Evolutionary conservation across 1,139 yeast species (phyloP), one percentile per base, ranked within the genome.

Genomic region (Geotrichum restrictum): DNA sequence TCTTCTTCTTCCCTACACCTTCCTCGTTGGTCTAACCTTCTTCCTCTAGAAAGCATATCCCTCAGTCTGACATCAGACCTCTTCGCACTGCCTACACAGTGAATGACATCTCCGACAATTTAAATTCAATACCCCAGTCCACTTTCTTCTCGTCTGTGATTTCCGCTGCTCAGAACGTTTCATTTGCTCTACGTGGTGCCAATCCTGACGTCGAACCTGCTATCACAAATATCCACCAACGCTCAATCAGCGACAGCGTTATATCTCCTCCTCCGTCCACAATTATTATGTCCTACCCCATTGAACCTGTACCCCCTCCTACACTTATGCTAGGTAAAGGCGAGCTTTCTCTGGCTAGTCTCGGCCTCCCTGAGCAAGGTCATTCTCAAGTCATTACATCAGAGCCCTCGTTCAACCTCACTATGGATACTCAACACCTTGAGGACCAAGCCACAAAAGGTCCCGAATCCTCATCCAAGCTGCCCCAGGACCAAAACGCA

Each of bases 271-370:
- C 32, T 3, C 27, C 45, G 18, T 16, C 45, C 16, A n/a, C n/a
- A n/a, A n/a, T n/a, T n/a, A n/a, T 13, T n/a, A 3, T 14, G 21
- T 13, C 21, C 29, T 31, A 18, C 11, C 34, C 33, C 7, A 21
- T 10, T 10, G 45, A 48, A 6, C 36, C 21, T 19, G 21, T 16
- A 3, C 21, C 24, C 18, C 8, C 51, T 10, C 11, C 31, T 10
- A 21, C 37, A 16, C 33, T 46, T 13, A 50, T 36, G 37, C 16
- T 49, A 39, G 53, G 53, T n/a, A 21, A 49, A 33, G 53, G 53
- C 8, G 53, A 49, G 7, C 49, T 49, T n/a, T 49, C 53, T 8
- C 32, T 49, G 16, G 45, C 49, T n/a, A 45, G 49, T 27, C 29
- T 49, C 14, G 53, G 53, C 18, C 40, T 49, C 18, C 14, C 46